phyloP scores from a whole-genome alignment of 306 rosid genomes.

The Vigna mungo region DNA sequence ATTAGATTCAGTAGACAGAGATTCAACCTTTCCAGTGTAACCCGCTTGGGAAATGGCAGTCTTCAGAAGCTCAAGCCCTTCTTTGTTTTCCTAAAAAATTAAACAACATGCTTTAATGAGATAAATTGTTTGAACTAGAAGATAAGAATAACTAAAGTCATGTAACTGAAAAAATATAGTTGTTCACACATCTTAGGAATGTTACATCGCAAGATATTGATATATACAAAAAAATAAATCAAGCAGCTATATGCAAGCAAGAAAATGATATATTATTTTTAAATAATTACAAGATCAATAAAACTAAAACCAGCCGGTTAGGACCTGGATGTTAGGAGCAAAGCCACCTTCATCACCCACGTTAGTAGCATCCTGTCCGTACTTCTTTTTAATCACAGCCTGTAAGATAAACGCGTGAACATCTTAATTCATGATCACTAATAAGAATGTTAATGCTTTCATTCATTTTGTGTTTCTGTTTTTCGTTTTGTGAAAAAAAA shows the following conservation, averaged over 20 bases:
- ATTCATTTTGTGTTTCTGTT: neutral
- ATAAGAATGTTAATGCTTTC: neutral
- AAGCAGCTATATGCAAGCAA: neutral
- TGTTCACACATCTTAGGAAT: neutral
- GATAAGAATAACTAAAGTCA: neutral
- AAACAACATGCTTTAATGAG: neutral
- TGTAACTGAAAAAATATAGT: neutral
- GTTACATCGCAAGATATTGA: neutral
- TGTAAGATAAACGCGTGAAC: conserved; percentile 41
- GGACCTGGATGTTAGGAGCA: conserved; percentile 98
- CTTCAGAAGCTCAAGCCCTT: conserved; percentile 97
- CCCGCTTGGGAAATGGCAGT: conserved; percentile 97
- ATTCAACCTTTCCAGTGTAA: conserved; percentile 81
- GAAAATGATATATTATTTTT: conserved; percentile 14
- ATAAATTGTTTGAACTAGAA: conserved; percentile 10
- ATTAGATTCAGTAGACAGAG: conserved; percentile 11
- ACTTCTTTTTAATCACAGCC: conserved; percentile 97
- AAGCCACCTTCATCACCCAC: conserved; percentile 99
- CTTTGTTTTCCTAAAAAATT: conserved; percentile 82
- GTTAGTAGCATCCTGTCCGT: conserved; percentile 96
- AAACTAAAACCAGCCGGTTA: conserved; percentile 13
- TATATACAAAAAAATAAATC: conserved; percentile 16
- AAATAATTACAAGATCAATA: conserved; percentile 24
- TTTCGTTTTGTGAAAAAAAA: neutral
- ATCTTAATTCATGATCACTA: conserved; percentile 16